These are phyloP conservation scores for Cyclotella distinguenda DNA, from an alignment of 108 stramenopile genomes.

Conservation along the genomic window DNA sequence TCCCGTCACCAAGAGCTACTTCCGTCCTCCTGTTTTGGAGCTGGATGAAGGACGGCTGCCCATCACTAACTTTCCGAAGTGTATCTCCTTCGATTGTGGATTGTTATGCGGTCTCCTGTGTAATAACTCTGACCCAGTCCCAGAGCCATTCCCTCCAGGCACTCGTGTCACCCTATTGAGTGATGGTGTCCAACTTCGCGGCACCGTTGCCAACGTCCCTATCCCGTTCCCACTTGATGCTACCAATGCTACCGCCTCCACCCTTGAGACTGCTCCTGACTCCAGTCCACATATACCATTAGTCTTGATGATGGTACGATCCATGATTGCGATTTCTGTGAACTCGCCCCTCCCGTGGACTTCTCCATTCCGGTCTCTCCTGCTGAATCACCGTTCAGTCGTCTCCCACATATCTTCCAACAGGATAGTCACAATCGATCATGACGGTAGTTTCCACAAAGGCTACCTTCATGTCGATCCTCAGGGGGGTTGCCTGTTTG, in stretches of 20 bases:
- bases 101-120: too few species aligned
- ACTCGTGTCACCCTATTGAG: not conserved
- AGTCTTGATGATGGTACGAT: not conserved
- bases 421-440: slow-evolving; percentile 6
- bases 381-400: not conserved
- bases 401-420: slow-evolving; percentile 4
- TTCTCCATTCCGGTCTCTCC: not conserved
- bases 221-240: too few species aligned
- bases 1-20: slow-evolving; percentile 12
- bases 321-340: not conserved
- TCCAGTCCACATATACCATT: not conserved
- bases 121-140: too few species aligned
- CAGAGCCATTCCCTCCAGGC: slow-evolving; percentile 18
- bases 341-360: not conserved
- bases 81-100: not conserved
- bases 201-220: slow-evolving; percentile 11
- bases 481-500: not conserved
- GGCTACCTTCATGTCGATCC: not conserved
- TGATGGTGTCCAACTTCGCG: not conserved
- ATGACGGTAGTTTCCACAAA: slow-evolving; percentile 2
- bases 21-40: slow-evolving; percentile 7
- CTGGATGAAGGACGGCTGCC: slow-evolving; percentile 11
- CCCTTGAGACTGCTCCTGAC: not conserved
- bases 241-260: too few species aligned
- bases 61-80: slow-evolving; percentile 7